A percentile compares a stretch with the other conserved stretches of the same genome.
Conservation (phyloP, 2,329 filamentous ascomycete genomes). For the Pestalotiopsis sp. region DNA sequence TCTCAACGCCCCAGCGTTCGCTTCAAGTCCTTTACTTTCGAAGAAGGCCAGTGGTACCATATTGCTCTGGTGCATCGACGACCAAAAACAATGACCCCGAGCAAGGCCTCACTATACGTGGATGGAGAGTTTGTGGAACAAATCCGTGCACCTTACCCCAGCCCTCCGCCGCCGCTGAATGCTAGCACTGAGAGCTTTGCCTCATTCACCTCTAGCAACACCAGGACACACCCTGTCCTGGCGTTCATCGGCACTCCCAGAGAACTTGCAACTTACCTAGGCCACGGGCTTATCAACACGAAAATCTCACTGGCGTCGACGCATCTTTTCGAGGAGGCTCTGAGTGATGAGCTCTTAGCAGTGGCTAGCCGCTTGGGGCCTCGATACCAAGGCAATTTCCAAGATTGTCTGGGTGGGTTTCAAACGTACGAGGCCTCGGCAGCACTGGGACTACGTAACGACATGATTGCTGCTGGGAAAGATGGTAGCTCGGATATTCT, state of each 20-base stretch:
- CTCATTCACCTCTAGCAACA: slow-evolving; percentile 61
- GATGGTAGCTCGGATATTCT: slow-evolving; percentile 92
- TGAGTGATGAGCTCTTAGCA: slow-evolving; percentile 89
- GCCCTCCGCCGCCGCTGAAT: slow-evolving; percentile 66
- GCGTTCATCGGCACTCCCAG: slow-evolving; percentile 92
- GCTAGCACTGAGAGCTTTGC: slow-evolving; percentile 67
- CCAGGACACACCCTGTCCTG: slow-evolving; percentile 71
- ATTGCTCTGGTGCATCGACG: slow-evolving; percentile 83
- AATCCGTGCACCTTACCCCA: slow-evolving; percentile 83
- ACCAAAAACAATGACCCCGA: slow-evolving; percentile 71
- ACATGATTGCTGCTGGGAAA: slow-evolving; percentile 84
- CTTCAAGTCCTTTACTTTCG: slow-evolving; percentile 82
- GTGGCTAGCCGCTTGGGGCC: slow-evolving; percentile 90
- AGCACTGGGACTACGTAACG: slow-evolving; percentile 85
- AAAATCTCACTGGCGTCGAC: slow-evolving; percentile 89
- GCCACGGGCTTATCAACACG: slow-evolving; percentile 71
- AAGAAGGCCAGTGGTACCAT: slow-evolving; percentile 85
- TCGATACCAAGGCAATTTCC: slow-evolving; percentile 92
- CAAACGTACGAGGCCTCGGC: slow-evolving; percentile 96
- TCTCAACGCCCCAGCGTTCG: slow-evolving; percentile 85
- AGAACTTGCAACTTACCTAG: slow-evolving; percentile 76
- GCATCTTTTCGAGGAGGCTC: slow-evolving; percentile 80
- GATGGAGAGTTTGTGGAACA: slow-evolving; percentile 94
- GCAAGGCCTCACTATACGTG: slow-evolving; percentile 85
- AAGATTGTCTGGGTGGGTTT: slow-evolving; percentile 93